Evolutionary conservation across 371 early-diverging fungal species (phyloP).

Genomic region (Mucor plumbeus): DNA sequence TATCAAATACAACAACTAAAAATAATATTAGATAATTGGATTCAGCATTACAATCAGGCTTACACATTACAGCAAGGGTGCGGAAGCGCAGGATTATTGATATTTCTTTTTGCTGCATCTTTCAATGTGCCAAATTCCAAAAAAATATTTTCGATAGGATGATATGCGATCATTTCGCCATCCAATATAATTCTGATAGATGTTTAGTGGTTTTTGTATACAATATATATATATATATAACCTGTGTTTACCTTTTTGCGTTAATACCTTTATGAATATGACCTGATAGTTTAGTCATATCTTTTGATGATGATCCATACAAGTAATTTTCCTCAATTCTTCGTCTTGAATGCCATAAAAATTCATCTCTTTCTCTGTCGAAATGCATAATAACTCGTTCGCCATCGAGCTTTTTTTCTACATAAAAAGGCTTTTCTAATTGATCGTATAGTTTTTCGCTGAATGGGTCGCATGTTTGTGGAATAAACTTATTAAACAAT

Average conservation of each 20-base stretch:
- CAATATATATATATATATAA: no score
- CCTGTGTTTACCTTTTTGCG: slow-evolving; percentile 29
- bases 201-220: background rate
- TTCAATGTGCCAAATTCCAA: slow-evolving; percentile 77
- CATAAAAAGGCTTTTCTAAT: slow-evolving; percentile 57
- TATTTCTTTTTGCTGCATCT: slow-evolving; percentile 21
- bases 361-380: slow-evolving; percentile 45
- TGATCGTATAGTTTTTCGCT: background rate
- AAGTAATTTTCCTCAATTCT: slow-evolving; percentile 10
- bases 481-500: background rate
- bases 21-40: background rate
- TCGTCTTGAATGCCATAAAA: slow-evolving; percentile 65
- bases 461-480: slow-evolving; percentile 2
- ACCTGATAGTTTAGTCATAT: slow-evolving; percentile 25
- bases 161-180: slow-evolving; percentile 80
- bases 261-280: slow-evolving; percentile 24
- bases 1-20: slow-evolving; percentile 75
- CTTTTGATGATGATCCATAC: slow-evolving; percentile 20
- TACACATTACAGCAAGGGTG: slow-evolving; percentile 59
- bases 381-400: slow-evolving; percentile 78
- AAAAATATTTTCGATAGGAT: slow-evolving; percentile 58
- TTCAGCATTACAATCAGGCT: no score
- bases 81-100: slow-evolving; percentile 38
- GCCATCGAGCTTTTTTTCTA: slow-evolving; percentile 83
- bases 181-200: slow-evolving; percentile 41